Evolutionary conservation across 139 green algal species (phyloP), one percentile per base, ranked within the genome.

Genomic region (Monoraphidium neglectum): DNA sequence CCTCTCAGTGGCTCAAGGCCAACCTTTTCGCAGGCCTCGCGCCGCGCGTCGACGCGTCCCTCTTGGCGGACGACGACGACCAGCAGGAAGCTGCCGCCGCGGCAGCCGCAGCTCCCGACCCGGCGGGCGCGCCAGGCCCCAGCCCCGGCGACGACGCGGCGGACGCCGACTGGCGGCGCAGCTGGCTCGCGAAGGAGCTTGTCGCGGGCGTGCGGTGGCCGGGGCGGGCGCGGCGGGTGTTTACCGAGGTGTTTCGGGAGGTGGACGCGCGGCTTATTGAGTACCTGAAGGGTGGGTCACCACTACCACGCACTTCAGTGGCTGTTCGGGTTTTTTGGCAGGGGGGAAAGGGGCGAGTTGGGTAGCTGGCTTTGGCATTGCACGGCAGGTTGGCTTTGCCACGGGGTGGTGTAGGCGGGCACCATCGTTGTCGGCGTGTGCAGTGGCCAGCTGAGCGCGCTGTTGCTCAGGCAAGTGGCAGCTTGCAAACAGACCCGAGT

Each of bases 221-320:
- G 5, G 56, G n/a, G 18, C 16, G 43, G n/a, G 60, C 60, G 30
- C 36, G 59, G n/a, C 47, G 46, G 51, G 56, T 54, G 35, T 54
- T 73, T 47, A 40, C 43, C 1, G 62, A 47, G 4, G 53, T 66
- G 3, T 89, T 89, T 32, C 62, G 86, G 33, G 63, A 74, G 12
- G 85, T 74, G 23, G 87, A 92, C 68, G 62, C 70, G n/a, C 28
- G 82, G 37, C 68, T 92, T n/a, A 70, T 92, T n/a, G 21, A 63
- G 8, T 61, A 90, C 69, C 56, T 92, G 49, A 28, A 71, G 33
- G 77, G 68, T 63, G 46, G 30, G 68, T 21, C 28, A 18, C 62
- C 32, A 15, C 49, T 32, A 21, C 24, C 10, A 21, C 13, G 10
- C 26, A 62, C 33, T 49, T 60, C 61, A 6, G 65, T 43, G 2